A percentile compares a stretch with the other conserved stretches of the same genome.
Evolutionary conservation across 805 yeast species (phyloP).

Genomic region (Candida qinlingensis): DNA sequence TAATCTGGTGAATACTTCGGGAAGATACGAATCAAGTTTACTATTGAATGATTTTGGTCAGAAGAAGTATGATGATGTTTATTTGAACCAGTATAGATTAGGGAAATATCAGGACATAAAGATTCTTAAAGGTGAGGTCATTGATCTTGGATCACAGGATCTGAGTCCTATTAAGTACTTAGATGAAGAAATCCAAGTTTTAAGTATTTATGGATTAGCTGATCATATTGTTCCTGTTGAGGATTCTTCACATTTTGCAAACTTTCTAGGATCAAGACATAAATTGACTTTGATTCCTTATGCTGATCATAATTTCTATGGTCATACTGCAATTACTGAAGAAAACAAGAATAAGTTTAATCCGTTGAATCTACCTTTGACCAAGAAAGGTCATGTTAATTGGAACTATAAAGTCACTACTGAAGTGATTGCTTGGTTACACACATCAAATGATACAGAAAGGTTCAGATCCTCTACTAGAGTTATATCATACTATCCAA

Average conservation of each 20-base stretch:
- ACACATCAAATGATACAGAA: constrained; percentile 41
- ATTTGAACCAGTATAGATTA: constrained; percentile 38
- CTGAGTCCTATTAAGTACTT: constrained; percentile 36
- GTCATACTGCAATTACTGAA: constrained; percentile 34
- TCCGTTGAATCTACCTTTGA: constrained; percentile 39
- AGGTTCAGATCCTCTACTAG: constrained; percentile 41
- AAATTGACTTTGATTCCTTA: constrained; percentile 49
- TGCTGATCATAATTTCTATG: constrained; percentile 83
- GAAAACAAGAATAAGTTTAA: constrained; percentile 27
- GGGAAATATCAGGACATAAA: constrained; percentile 41
- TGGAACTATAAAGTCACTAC: constrained; percentile 52
- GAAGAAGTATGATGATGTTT: constrained; percentile 31
- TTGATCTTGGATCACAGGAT: constrained; percentile 44
- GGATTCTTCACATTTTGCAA: constrained; percentile 58
- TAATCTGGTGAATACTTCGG: constrained; percentile 64
- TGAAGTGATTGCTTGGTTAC: constrained; percentile 42
- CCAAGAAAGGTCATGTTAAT: constrained; percentile 44
- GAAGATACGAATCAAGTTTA: constrained; percentile 44
- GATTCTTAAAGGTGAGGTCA: constrained; percentile 46
- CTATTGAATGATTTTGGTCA: constrained; percentile 14
- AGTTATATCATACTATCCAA: constrained; percentile 35
- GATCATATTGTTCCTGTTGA: constrained; percentile 63
- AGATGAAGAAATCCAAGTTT: constrained; percentile 42
- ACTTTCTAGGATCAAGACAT: constrained; percentile 51
- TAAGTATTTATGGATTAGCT: constrained; percentile 65